Evolutionary conservation across 495 filamentous ascomycete species (phyloP).

Genomic region (Aspergillus indologenus): DNA sequence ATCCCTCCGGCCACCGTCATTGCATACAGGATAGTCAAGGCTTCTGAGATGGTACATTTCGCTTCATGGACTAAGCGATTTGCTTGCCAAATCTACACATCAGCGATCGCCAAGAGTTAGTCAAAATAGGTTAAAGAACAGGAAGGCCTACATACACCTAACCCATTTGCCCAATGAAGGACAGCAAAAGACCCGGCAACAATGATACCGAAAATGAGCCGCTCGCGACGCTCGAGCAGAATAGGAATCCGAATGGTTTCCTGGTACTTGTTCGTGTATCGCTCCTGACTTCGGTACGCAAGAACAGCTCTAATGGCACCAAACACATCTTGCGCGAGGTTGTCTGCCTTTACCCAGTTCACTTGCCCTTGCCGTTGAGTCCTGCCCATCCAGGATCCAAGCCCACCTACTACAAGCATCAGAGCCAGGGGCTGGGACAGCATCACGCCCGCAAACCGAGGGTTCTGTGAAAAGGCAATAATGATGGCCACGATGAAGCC

Average conservation of each 20-base stretch:
- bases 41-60: constrained; percentile 14
- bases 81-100: constrained; percentile 10
- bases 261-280: constrained; percentile 70
- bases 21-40: constrained; percentile 17
- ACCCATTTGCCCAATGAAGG: constrained; percentile 15
- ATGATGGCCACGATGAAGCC: constrained; percentile 10
- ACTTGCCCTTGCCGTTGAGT: constrained; percentile 54
- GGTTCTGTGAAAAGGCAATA: constrained; percentile 4
- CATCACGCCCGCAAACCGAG: constrained; percentile 14
- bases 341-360: constrained; percentile 63
- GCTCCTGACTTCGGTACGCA: constrained; percentile 79
- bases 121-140: neutral
- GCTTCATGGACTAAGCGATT: constrained; percentile 11
- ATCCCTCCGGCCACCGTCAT: constrained; percentile 11
- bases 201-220: constrained; percentile 13
- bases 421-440: constrained; percentile 12
- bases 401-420: constrained; percentile 4
- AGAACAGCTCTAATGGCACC: constrained; percentile 77
- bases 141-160: constrained; percentile 13
- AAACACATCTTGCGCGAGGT: constrained; percentile 76
- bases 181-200: constrained; percentile 15
- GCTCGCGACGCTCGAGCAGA: constrained; percentile 8
- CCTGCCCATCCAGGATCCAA: constrained; percentile 12
- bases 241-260: constrained; percentile 46
- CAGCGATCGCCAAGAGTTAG: neutral